Conservation (phyloP, 495 filamentous ascomycete genomes). For the Daldinia caldariorum region DNA sequence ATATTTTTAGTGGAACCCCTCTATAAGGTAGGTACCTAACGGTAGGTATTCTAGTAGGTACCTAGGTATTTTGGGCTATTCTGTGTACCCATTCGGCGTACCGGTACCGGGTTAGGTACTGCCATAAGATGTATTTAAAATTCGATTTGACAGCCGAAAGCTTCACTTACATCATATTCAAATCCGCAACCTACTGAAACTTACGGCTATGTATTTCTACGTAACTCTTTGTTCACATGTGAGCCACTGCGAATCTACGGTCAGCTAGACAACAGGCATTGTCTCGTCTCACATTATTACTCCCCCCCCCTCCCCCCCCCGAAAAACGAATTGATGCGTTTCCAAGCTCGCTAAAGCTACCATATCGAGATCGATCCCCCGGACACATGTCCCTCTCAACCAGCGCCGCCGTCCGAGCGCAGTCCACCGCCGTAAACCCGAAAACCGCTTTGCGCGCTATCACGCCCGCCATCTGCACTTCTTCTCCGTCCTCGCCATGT, state of each 20-base stretch:
- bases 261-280: constrained; percentile 12
- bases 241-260: constrained; percentile 4
- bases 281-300: background rate
- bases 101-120: constrained; percentile 23
- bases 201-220: constrained; percentile 29
- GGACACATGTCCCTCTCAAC: constrained; percentile 48
- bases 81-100: constrained; percentile 14
- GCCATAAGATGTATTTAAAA: constrained; percentile 30
- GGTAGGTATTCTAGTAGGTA: no score
- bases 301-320: no score
- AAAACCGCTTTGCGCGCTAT: constrained; percentile 38
- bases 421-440: constrained; percentile 40
- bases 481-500: constrained; percentile 12
- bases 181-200: background rate
- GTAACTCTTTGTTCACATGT: constrained; percentile 1
- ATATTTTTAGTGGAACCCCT: constrained; percentile 35
- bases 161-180: constrained; percentile 48
- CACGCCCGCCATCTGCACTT: constrained; percentile 18
- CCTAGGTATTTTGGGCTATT: no score
- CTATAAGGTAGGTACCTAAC: constrained; percentile 5
- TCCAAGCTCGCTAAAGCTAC: constrained; percentile 18
- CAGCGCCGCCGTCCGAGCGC: constrained; percentile 44
- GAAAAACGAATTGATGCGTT: constrained; percentile 43
- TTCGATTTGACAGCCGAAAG: constrained; percentile 23
- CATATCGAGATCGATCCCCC: constrained; percentile 38